Conservation (phyloP, 495 filamentous ascomycete species). For the Hyaloscypha finlandica region DNA sequence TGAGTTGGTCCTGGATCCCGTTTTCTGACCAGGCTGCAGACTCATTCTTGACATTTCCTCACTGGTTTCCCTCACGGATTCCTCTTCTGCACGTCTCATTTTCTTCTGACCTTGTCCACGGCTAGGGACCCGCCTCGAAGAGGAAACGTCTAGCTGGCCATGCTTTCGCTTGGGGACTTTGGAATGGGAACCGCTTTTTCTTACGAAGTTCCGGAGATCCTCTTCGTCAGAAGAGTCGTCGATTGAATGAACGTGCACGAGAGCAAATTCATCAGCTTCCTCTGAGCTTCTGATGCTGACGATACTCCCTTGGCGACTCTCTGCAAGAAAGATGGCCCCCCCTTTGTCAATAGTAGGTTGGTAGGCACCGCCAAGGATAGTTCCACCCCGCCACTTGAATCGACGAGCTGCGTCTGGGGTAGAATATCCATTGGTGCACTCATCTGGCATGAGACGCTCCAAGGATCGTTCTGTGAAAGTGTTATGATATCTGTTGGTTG, state of each 20-base stretch:
- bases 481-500: conserved; percentile 30
- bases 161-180: neutral
- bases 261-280: neutral
- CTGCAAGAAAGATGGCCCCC: neutral
- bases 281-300: neutral
- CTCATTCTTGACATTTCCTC: conserved; percentile 4
- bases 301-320: neutral
- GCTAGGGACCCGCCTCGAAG: neutral
- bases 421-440: conserved; percentile 21
- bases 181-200: neutral
- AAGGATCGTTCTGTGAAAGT: conserved; percentile 32
- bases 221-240: conserved; percentile 4
- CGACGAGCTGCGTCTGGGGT: conserved; percentile 29
- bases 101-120: neutral
- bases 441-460: conserved; percentile 28
- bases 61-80: conserved; percentile 7
- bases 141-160: neutral
- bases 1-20: neutral
- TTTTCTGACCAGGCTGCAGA: neutral
- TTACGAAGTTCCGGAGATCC: neutral
- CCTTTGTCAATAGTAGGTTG: conserved; percentile 6
- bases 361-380: conserved; percentile 35
- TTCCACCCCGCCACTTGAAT: conserved; percentile 36
- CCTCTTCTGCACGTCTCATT: neutral
- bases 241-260: neutral